Evolutionary conservation across 202 grass and related monocot species (phyloP).

Genomic region (Digitaria exilis): DNA sequence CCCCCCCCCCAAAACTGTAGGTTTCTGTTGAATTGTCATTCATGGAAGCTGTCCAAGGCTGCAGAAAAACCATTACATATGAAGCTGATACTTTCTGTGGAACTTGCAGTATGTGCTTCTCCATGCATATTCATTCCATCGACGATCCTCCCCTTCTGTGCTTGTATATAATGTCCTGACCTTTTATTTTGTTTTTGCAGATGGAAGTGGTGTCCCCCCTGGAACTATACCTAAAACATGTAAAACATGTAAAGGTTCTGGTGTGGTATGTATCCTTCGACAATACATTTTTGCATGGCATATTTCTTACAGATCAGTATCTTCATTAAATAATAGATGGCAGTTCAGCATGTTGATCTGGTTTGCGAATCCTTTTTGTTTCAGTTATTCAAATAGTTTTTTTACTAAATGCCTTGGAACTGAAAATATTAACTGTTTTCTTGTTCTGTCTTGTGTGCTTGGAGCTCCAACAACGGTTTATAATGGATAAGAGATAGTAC

Average conservation of each 20-base stretch:
- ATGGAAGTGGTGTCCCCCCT: conserved; percentile 93
- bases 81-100: conserved; percentile 78
- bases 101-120: conserved; percentile 80
- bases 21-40: conserved; percentile 90
- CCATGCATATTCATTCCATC: conserved; percentile 23
- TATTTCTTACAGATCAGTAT: conserved; percentile 17
- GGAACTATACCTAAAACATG: conserved; percentile 98
- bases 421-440: background rate
- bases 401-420: background rate
- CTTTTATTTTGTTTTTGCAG: conserved; percentile 51
- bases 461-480: background rate
- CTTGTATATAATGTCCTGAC: background rate
- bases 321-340: background rate
- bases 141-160: background rate
- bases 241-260: conserved; percentile 84
- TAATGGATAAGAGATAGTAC: background rate
- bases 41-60: conserved; percentile 99
- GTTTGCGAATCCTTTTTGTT: background rate
- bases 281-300: conserved; percentile 25
- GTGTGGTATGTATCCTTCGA: conserved; percentile 68
- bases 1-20: no score
- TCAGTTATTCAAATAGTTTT: conserved; percentile 2
- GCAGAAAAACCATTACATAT: conserved; percentile 83
- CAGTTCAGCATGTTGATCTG: background rate
- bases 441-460: conserved; percentile 4